These are phyloP conservation scores for Paecilomyces sp. DNA, from an alignment of 2,329 filamentous ascomycete genomes.

Conservation along the genomic window DNA sequence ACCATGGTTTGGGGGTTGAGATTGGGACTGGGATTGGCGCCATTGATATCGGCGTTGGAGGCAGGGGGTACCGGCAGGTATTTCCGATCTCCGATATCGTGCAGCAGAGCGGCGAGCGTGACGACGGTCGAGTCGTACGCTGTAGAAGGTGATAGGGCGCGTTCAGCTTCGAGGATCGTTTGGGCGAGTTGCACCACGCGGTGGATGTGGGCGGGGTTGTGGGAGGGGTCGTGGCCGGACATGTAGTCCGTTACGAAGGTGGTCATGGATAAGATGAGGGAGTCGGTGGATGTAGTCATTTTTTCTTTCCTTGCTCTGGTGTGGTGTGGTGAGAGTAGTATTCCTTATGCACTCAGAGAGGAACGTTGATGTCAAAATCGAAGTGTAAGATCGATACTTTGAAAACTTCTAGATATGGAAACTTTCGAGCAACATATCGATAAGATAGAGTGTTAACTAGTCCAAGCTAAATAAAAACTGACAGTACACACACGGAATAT, in stretches of 20 bases:
- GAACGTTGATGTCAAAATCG: too few relatives aligned
- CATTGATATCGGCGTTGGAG: background rate
- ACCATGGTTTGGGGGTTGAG: slow-evolving; percentile 21
- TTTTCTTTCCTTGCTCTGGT: slow-evolving; percentile 8
- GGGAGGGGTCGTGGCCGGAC: slow-evolving; percentile 69
- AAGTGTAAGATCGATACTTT: too few relatives aligned
- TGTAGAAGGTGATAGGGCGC: slow-evolving; percentile 16
- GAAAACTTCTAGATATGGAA: too few relatives aligned
- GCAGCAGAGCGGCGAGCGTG: slow-evolving; percentile 66
- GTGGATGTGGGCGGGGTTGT: slow-evolving; percentile 79
- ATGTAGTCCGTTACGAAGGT: slow-evolving; percentile 65
- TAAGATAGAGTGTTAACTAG: too few relatives aligned
- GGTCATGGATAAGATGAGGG: slow-evolving; percentile 51
- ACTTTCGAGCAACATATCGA: too few relatives aligned
- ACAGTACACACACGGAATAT: too few relatives aligned
- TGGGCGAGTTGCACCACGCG: slow-evolving; percentile 70
- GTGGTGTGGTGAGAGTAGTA: too few relatives aligned
- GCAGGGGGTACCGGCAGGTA: slow-evolving; percentile 45
- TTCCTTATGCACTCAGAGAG: too few relatives aligned
- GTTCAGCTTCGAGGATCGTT: slow-evolving; percentile 52
- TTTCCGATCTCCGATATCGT: slow-evolving; percentile 84
- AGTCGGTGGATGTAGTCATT: slow-evolving; percentile 7
- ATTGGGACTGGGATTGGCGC: background rate
- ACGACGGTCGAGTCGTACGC: slow-evolving; percentile 51
- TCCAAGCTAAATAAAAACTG: too few relatives aligned